Percentiles rank a stretch among this genome's conserved stretches.
phyloP scores from a whole-genome alignment of 208 protist genomes.

The Leishmania guyanensis region DNA sequence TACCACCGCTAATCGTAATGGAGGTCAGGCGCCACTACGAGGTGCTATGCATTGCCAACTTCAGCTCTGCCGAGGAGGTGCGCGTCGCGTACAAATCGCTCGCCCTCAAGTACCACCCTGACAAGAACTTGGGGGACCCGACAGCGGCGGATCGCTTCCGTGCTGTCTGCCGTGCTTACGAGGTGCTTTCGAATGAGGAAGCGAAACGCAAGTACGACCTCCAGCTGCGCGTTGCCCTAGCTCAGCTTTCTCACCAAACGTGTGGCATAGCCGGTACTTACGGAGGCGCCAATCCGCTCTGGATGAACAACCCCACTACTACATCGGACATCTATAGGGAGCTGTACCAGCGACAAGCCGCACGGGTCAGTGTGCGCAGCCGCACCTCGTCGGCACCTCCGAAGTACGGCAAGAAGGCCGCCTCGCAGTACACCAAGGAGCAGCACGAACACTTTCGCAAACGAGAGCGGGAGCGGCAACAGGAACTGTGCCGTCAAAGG shows the following conservation, averaged over 20 bases:
- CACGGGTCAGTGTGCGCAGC: constrained; percentile 7
- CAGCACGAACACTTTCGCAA: constrained; percentile 67
- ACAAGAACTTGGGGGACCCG: constrained; percentile 91
- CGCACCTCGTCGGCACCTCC: constrained; percentile 16
- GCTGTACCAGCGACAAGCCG: constrained; percentile 31
- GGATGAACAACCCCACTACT: constrained; percentile 22
- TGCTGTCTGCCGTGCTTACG: constrained; percentile 95
- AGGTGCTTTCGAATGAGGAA: constrained; percentile 94
- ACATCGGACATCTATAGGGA: constrained; percentile 46
- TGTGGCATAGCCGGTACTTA: neutral
- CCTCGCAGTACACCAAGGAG: constrained; percentile 62
- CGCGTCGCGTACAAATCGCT: constrained; percentile 93
- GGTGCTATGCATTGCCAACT: constrained; percentile 81
- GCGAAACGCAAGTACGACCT: constrained; percentile 96
- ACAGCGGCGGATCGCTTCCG: constrained; percentile 86
- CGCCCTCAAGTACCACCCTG: constrained; percentile 95
- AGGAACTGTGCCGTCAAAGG: constrained; percentile 44
- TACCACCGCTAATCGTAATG: neutral
- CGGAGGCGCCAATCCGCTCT: constrained; percentile 32
- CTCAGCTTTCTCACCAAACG: constrained; percentile 5
- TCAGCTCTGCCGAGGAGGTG: constrained; percentile 86
- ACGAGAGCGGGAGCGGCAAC: constrained; percentile 67
- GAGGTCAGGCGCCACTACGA: constrained; percentile 73
- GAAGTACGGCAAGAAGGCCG: neutral
- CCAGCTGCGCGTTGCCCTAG: constrained; percentile 62